These are phyloP conservation scores for Lachnellula occidentalis DNA, from an alignment of 2,329 filamentous ascomycete species.

Conservation along the genomic window DNA sequence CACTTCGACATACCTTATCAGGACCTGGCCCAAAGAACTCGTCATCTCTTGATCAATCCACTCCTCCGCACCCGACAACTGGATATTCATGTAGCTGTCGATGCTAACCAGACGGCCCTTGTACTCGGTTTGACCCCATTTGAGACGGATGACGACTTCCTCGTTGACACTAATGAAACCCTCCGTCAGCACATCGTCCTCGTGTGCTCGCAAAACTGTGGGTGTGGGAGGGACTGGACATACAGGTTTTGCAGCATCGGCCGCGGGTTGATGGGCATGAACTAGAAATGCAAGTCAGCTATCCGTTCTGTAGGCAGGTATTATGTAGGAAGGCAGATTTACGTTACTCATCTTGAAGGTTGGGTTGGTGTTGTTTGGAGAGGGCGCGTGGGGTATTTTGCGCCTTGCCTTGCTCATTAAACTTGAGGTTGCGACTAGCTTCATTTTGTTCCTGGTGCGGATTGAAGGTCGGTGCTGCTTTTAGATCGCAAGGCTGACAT, in stretches of 20 bases:
- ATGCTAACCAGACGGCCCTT: constrained; percentile 87
- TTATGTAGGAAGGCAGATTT: constrained; percentile 4
- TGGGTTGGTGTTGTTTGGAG: constrained; percentile 7
- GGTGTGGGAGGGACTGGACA: constrained; percentile 32
- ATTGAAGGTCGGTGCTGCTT: constrained; percentile 16
- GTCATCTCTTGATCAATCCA: constrained; percentile 84
- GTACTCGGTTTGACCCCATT: constrained; percentile 98
- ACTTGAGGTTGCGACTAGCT: constrained; percentile 18
- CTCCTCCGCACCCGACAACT: constrained; percentile 85
- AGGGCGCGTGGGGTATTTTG: constrained; percentile 13
- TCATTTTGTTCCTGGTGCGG: neutral
- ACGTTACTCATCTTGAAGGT: constrained; percentile 21
- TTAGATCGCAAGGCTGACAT: constrained; percentile 11
- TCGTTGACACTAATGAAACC: constrained; percentile 67
- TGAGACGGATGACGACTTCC: constrained; percentile 84
- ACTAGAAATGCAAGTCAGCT: constrained; percentile 43
- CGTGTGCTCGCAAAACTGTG: neutral
- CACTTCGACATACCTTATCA: constrained; percentile 65
- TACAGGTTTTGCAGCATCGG: constrained; percentile 92
- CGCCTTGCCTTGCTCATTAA: constrained; percentile 11
- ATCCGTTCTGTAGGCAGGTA: neutral
- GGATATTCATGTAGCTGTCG: constrained; percentile 99
- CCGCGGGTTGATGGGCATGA: constrained; percentile 93
- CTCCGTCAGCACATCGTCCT: constrained; percentile 9
- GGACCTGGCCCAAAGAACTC: constrained; percentile 79